Evolutionary conservation across 2,329 filamentous ascomycete species (phyloP).

Genomic region (Verticillium nonalfalfae): DNA sequence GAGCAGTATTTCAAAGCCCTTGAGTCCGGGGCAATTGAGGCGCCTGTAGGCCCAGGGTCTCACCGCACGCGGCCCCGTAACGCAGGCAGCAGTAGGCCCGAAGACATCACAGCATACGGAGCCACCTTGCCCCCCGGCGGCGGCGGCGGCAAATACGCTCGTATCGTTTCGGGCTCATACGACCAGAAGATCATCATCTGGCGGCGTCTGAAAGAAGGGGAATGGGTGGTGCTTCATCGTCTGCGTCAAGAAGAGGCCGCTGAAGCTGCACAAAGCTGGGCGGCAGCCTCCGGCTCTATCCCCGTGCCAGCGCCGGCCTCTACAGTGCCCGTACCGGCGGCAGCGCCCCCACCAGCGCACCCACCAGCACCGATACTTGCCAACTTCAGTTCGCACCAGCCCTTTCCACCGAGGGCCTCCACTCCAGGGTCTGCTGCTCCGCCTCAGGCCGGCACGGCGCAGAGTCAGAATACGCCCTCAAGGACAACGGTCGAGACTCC

Average conservation of each 20-base stretch:
- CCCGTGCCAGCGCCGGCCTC: conserved; percentile 3
- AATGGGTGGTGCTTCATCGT: conserved; percentile 74
- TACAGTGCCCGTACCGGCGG: conserved; percentile 5
- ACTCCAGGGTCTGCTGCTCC: neutral
- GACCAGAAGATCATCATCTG: conserved; percentile 95
- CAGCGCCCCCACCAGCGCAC: conserved; percentile 1
- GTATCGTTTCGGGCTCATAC: conserved; percentile 96
- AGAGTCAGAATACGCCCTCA: conserved; percentile 5
- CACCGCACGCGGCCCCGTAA: conserved; percentile 42
- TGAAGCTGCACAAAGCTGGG: conserved; percentile 31
- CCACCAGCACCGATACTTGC: conserved; percentile 3
- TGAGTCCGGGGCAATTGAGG: conserved; percentile 40
- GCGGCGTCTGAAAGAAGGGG: conserved; percentile 77
- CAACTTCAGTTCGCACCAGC: conserved; percentile 3
- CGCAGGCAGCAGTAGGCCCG: conserved; percentile 67
- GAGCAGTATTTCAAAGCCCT: conserved; percentile 61
- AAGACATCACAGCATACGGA: conserved; percentile 72
- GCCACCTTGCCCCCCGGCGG: conserved; percentile 87
- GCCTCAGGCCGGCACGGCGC: neutral
- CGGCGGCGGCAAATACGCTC: conserved; percentile 79
- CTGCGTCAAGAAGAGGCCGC: conserved; percentile 70
- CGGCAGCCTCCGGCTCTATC: neutral
- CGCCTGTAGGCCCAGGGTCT: conserved; percentile 17
- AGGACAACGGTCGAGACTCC: conserved; percentile 19
- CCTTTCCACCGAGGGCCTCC: conserved; percentile 6